These are phyloP conservation scores for Lactarius psammicola DNA, from an alignment of 768 basidiomycete species.

Conservation along the genomic window DNA sequence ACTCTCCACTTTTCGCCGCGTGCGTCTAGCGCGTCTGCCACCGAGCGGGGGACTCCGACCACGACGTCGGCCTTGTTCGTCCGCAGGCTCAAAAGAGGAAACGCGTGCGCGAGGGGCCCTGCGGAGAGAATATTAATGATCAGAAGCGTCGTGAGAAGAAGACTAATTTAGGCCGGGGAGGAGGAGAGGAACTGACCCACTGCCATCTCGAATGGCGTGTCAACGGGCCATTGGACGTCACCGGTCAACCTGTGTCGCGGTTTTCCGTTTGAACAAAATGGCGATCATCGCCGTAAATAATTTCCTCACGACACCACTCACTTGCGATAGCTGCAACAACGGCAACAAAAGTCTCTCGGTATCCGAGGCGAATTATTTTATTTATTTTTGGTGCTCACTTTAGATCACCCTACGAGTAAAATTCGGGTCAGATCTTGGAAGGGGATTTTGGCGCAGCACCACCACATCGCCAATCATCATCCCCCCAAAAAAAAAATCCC, in stretches of 20 bases:
- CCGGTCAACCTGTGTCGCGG: conserved; percentile 66
- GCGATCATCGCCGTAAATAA: background rate
- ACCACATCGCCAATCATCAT: background rate
- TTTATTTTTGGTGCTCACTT: conserved; percentile 59
- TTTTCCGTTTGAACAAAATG: background rate
- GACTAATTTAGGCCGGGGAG: too few relatives aligned
- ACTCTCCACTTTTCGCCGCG: conserved; percentile 72
- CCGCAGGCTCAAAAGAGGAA: conserved; percentile 80
- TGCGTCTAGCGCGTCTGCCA: conserved; percentile 65
- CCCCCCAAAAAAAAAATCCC: background rate
- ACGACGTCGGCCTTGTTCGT: conserved; percentile 97
- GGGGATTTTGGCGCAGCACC: background rate
- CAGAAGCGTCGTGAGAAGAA: background rate
- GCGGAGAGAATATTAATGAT: background rate
- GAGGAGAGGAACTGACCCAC: conserved; percentile 49
- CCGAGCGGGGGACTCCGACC: conserved; percentile 70
- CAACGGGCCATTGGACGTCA: conserved; percentile 84
- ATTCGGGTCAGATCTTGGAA: background rate
- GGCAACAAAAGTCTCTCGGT: background rate
- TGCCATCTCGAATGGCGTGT: conserved; percentile 70
- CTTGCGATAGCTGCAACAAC: conserved; percentile 70
- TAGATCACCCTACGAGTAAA: conserved; percentile 64
- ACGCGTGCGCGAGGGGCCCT: conserved; percentile 77
- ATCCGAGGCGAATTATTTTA: background rate
- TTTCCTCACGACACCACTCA: conserved; percentile 42